Evolutionary conservation across 129 eudicot genomes (phyloP), one percentile per base, ranked within the genome.

Genomic region (Mikania micrantha): DNA sequence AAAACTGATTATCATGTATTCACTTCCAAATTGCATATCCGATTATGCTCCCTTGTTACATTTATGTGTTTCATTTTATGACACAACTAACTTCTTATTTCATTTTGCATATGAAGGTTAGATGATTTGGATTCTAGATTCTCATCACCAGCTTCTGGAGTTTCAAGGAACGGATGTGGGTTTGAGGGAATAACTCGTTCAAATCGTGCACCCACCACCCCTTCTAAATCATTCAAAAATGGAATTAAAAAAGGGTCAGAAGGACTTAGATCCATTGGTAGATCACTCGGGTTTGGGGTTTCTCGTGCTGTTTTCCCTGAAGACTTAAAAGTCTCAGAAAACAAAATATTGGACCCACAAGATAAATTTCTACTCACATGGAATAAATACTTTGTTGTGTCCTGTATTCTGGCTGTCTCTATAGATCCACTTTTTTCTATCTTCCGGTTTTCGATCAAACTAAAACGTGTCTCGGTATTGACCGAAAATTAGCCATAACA

Each of bases 231-330:
- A 0, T 87, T 87, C 74, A 91, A 85, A 71, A 81, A 72, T 53
- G 94, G 97, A 44, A 74, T 85, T 74, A 77, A 35, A 52, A 87
- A 81, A 76, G 96, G 97, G 47, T 85, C 97, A 34, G 83, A 87
- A 81, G 95, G 97, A 64, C 93, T 91, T 20, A 77, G 71, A 63
- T 83, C 97, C 17, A 79, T 91, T 49, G 93, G 97, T 47, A 79
- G 88, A 69, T 71, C 93, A 31, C 90, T 91, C 22, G 87, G 90
- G 45, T 70, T 85, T 38, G 94, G 97, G 3, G 95, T 90, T 74
- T 74, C 96, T 66, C 80, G 81, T 35, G 97, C 97, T 20, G 97
- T 91, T 38, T 91, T 91, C 34, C 97, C 97, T 0, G 97, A 91
- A 78, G 97, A 91, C 67, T 82, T 91, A 35, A 81, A 91, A 80